These are phyloP conservation scores for Pythium myriotylum DNA, from an alignment of 352 stramenopile genomes.

Conservation along the genomic window DNA sequence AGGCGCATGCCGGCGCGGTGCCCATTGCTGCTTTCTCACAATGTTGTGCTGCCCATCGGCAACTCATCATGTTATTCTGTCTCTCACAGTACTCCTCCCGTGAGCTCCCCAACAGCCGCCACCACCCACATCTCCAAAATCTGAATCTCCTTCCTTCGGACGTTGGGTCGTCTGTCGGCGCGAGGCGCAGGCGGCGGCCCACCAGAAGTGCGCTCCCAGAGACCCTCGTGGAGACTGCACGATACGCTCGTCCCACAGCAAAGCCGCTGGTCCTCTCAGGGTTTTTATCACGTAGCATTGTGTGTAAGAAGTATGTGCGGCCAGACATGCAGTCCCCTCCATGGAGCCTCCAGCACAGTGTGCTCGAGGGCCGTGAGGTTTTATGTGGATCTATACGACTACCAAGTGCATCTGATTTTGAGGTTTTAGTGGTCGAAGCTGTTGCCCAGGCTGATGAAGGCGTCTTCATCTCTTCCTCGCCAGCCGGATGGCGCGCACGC, in stretches of 20 bases:
- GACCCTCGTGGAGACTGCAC: slow-evolving; percentile 44
- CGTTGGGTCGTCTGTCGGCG: slow-evolving; percentile 17
- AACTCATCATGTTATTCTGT: slow-evolving; percentile 23
- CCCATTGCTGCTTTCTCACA: neutral
- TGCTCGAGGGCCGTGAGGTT: no score
- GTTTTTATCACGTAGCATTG: slow-evolving; percentile 90
- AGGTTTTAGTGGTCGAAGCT: neutral
- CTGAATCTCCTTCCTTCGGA: no score
- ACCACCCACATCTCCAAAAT: no score
- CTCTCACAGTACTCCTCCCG: neutral
- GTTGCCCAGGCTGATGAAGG: neutral
- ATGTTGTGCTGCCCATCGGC: no score
- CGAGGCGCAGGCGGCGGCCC: neutral
- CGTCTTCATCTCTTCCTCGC: no score
- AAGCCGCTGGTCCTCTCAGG: slow-evolving; percentile 75
- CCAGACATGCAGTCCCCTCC: slow-evolving; percentile 73
- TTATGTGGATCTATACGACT: neutral
- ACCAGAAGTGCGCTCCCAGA: slow-evolving; percentile 40
- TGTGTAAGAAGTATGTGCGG: slow-evolving; percentile 87
- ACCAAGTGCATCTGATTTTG: neutral
- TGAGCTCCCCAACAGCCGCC: no score
- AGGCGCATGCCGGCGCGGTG: neutral
- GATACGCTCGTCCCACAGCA: slow-evolving; percentile 77
- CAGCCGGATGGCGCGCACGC: no score
- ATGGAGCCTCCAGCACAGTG: no score